Percentiles rank a stretch among this genome's conserved stretches.
Evolutionary conservation across 257 asterid genomes (phyloP).

Genomic region (Phtheirospermum japonicum): DNA sequence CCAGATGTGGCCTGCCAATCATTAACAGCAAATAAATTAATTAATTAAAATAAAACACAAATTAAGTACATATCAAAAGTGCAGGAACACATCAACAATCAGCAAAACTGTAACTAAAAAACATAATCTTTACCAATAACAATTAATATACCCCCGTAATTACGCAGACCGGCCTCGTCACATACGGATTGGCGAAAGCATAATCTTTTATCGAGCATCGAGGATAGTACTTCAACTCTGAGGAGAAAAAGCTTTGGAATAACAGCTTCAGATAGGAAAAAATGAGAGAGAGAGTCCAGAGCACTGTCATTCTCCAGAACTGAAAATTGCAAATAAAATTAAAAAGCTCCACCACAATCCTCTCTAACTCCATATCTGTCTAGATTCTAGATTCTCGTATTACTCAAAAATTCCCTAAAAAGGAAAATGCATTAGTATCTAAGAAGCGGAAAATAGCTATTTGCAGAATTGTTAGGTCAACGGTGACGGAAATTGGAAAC

Average conservation of each 20-base stretch:
- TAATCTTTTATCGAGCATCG: conserved; percentile 34
- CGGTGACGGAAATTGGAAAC: no score
- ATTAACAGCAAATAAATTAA: not conserved
- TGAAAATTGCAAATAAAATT: conserved; percentile 39
- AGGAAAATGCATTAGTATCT: no score
- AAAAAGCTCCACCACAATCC: conserved; percentile 34
- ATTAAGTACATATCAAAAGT: not conserved
- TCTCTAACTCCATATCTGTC: conserved; percentile 31
- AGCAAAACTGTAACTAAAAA: conserved; percentile 2
- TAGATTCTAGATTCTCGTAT: no score
- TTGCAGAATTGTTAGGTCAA: no score
- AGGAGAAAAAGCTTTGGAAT: conserved; percentile 25
- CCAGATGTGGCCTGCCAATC: conserved; percentile 82
- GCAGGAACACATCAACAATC: not conserved
- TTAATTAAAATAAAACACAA: not conserved
- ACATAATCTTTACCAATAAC: not conserved
- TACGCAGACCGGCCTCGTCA: conserved; percentile 56
- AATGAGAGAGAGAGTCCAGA: conserved; percentile 60
- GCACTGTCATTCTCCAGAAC: conserved; percentile 75
- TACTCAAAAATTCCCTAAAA: no score
- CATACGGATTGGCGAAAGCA: conserved; percentile 9
- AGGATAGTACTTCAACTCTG: conserved; percentile 25
- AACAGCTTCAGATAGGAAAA: conserved; percentile 50
- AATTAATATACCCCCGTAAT: conserved; percentile 68
- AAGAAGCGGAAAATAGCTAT: no score